These are phyloP conservation scores for Plasmodium relictum DNA, from an alignment of 169 alveolate genomes.

Conservation along the genomic window DNA sequence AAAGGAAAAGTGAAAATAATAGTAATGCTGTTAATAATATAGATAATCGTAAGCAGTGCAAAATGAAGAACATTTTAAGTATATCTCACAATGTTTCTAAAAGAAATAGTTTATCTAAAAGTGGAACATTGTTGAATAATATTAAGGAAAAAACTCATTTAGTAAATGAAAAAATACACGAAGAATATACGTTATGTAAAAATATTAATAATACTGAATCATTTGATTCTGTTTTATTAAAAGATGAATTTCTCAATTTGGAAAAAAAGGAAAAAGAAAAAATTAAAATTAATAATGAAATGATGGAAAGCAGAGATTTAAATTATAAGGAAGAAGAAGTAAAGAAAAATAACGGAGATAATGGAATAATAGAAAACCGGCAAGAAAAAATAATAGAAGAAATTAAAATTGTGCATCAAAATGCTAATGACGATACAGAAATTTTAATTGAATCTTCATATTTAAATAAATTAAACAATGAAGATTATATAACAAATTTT, in stretches of 20 bases:
- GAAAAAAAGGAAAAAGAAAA: neutral
- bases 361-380: neutral
- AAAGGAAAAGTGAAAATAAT: neutral
- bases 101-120: neutral
- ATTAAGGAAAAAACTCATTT: neutral
- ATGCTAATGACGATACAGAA: neutral
- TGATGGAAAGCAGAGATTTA: neutral
- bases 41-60: neutral
- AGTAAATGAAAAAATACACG: neutral
- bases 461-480: slow-evolving; percentile 13
- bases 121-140: neutral
- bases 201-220: neutral
- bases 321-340: neutral
- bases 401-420: neutral
- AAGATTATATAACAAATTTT: slow-evolving; percentile 18
- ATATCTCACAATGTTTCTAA: neutral
- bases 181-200: neutral
- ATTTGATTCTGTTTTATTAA: neutral
- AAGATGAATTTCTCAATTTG: neutral
- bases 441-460: neutral
- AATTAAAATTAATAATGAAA: neutral
- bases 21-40: neutral
- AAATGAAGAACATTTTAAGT: neutral
- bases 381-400: neutral
- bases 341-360: neutral